Percentiles rank a stretch among this genome's conserved stretches.
phyloP scores from a whole-genome alignment of 1,139 yeast genomes.

The Blastobotrys ciferrii region DNA sequence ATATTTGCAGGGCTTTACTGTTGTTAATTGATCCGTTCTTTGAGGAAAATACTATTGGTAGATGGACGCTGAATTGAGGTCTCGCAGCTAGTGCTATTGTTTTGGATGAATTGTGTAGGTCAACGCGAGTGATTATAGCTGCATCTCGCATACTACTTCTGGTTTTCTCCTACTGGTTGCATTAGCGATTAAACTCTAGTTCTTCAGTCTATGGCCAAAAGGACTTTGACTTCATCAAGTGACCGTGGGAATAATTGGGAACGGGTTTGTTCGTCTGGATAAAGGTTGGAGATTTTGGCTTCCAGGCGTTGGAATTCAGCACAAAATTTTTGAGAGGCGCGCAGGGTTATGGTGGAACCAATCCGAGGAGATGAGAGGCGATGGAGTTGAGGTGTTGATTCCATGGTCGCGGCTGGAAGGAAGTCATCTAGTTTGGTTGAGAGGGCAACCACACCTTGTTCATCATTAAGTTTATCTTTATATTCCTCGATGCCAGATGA shows the following conservation, averaged over 20 bases:
- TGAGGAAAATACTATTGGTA: too few species aligned
- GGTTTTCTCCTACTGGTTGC: too few species aligned
- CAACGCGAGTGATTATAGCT: neutral
- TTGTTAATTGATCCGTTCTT: too few species aligned
- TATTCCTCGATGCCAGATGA: slow-evolving; percentile 30
- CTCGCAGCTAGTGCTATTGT: too few species aligned
- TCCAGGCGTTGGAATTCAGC: slow-evolving; percentile 32
- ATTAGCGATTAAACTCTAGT: too few species aligned
- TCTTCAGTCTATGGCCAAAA: slow-evolving; percentile 22
- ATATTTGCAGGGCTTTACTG: too few species aligned
- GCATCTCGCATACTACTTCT: too few species aligned
- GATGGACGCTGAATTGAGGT: too few species aligned
- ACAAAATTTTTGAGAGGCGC: slow-evolving; percentile 35
- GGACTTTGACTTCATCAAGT: slow-evolving; percentile 33
- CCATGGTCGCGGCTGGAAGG: slow-evolving; percentile 38
- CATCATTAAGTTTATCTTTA: slow-evolving; percentile 15
- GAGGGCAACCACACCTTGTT: slow-evolving; percentile 37
- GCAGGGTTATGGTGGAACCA: slow-evolving; percentile 34
- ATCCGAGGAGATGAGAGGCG: slow-evolving; percentile 36
- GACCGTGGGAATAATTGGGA: slow-evolving; percentile 30
- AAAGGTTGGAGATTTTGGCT: slow-evolving; percentile 24
- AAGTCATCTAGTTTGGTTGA: slow-evolving; percentile 36
- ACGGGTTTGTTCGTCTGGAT: slow-evolving; percentile 25
- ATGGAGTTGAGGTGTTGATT: slow-evolving; percentile 32
- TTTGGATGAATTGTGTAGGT: too few species aligned